Conservation (phyloP, 1,139 yeast species). For the Sugiyamaella castrensis region DNA sequence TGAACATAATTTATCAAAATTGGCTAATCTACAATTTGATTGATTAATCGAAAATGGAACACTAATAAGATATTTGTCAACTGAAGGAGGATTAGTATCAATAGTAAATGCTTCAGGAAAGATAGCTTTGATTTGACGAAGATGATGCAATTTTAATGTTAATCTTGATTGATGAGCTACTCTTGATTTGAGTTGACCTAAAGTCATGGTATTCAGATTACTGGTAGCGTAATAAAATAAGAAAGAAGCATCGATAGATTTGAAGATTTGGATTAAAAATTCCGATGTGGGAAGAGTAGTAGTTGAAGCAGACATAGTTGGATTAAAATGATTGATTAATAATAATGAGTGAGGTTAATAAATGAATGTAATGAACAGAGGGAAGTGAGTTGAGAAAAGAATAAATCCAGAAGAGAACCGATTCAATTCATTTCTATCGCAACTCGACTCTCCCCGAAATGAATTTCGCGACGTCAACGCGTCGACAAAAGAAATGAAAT, state of each 20-base stretch:
- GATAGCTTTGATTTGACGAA: conserved; percentile 29
- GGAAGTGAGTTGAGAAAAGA: too few species aligned
- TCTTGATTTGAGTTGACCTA: conserved; percentile 20
- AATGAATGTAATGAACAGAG: too few species aligned
- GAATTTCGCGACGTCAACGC: too few species aligned
- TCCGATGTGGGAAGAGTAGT: too few species aligned
- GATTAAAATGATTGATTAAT: too few species aligned
- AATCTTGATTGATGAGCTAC: conserved; percentile 26
- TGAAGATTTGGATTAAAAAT: conserved; percentile 12
- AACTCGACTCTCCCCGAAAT: too few species aligned
- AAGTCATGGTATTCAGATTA: conserved; percentile 19
- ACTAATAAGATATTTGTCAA: conserved; percentile 5
- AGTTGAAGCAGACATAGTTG: too few species aligned
- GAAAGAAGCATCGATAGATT: conserved; percentile 26
- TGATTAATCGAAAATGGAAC: conserved; percentile 14
- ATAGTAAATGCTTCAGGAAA: conserved; percentile 30
- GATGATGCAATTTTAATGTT: conserved; percentile 23
- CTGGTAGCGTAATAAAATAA: conserved; percentile 26
- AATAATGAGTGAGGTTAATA: too few species aligned
- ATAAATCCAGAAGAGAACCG: too few species aligned
- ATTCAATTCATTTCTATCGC: too few species aligned
- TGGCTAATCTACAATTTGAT: conserved; percentile 8
- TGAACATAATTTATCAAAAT: conserved; percentile 5
- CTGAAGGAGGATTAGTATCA: not conserved
- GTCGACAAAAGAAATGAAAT: too few species aligned